Evolutionary conservation across 306 rosid genomes (phyloP).

Genomic region (Trifolium dubium): DNA sequence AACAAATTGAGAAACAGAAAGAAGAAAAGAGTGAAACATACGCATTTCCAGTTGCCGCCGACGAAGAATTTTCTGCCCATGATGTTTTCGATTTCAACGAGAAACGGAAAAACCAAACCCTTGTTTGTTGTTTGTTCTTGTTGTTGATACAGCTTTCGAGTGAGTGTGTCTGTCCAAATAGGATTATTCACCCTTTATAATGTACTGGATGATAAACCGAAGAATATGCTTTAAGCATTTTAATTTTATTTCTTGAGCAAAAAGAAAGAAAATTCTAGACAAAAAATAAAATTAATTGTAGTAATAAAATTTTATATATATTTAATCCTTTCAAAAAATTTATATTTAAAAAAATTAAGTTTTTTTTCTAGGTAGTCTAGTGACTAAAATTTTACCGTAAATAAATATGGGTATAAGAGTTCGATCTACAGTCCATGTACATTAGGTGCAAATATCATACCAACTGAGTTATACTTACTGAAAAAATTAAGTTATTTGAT

Average conservation of each 20-base stretch:
- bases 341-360: too few relatives aligned
- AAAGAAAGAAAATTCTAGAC: not conserved
- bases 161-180: not conserved
- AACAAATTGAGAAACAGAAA: not conserved
- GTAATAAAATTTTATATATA: too few relatives aligned
- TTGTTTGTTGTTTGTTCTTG: not conserved
- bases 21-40: constrained; percentile 41
- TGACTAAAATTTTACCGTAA: too few relatives aligned
- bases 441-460: too few relatives aligned
- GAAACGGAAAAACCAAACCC: constrained; percentile 7
- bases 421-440: too few relatives aligned
- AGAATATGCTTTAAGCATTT: constrained; percentile 43
- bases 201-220: not conserved
- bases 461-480: too few relatives aligned
- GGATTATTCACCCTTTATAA: constrained; percentile 26
- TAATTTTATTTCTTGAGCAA: not conserved
- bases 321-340: too few relatives aligned
- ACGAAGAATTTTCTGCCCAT: constrained; percentile 88
- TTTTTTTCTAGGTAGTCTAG: too few relatives aligned
- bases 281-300: too few relatives aligned
- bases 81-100: constrained; percentile 34
- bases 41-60: constrained; percentile 98
- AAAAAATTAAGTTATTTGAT: too few relatives aligned
- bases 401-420: too few relatives aligned
- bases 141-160: too few relatives aligned